Evolutionary conservation across 768 basidiomycete species (phyloP), one percentile per base, ranked within the genome.

Genomic region (Coprinopsis marcescibilis): DNA sequence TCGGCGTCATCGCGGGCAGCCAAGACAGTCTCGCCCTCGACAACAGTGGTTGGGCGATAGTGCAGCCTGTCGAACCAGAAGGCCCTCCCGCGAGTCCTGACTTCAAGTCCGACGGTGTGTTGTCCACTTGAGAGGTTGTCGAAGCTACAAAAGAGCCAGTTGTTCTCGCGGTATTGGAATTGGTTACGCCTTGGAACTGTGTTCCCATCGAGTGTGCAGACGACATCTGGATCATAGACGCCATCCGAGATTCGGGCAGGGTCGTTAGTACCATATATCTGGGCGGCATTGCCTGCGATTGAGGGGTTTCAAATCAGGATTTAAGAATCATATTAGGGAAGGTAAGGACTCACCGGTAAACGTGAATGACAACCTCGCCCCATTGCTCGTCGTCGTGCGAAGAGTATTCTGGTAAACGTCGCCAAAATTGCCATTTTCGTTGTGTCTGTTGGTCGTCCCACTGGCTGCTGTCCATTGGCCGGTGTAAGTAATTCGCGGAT

Each of bases 111-210:
- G 17, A 49, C 38, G 3, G 43, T 44, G 26, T 49, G 48, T 11
- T 37, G n/a, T 2, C 42, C 43, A 2, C 24, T 20, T 21, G 10
- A 2, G 6, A 49, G 41, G 25, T 44, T 12, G 8, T 13, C 3
- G 27, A 49, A 43, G 2, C 25, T 5, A 27, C 48, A 49, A 24
- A 49, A 49, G n/a, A 20, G 6, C 48, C 48, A 49, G 20, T 49
- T 49, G 35, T 49, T 49, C 15, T 48, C 46, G 8, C 17, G 23
- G 46, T 48, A 42, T 13, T 12, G 37, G 23, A 48, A 48, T n/a
- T 12, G 27, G 8, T 24, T 24, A 8, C 17, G 10, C 23, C 26
- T 40, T 6, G 26, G 7, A 1, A 19, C 34, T 6, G 26, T 6
- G 12, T 33, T 29, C 11, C 39, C 46, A 25, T 48, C 46, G n/a